phyloP scores from a whole-genome alignment of 164 flowering plant genomes.

The Warburgia ugandensis region DNA sequence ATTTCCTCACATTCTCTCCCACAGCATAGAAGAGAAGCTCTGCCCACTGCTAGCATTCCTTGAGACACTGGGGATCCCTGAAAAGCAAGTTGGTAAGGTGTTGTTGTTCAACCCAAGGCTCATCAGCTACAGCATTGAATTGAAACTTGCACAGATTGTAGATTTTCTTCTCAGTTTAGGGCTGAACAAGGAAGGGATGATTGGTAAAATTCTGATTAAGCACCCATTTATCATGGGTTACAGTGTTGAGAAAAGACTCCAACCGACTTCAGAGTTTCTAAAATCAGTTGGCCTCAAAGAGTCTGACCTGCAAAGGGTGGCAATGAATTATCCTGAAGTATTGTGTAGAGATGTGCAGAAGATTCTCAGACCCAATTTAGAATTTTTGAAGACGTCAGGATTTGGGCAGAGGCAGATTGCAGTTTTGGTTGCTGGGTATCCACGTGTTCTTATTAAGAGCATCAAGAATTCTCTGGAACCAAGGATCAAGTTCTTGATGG shows the following conservation, averaged over 20 bases:
- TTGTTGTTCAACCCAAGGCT: constrained; percentile 81
- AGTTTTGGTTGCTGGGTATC: constrained; percentile 63
- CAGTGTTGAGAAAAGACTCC: constrained; percentile 74
- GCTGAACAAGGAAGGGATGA: constrained; percentile 55
- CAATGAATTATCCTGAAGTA: constrained; percentile 59
- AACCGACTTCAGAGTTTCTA: constrained; percentile 71
- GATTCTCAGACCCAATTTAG: constrained; percentile 53
- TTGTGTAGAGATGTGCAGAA: constrained; percentile 81
- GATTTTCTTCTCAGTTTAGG: constrained; percentile 65
- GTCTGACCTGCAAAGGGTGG: constrained; percentile 50
- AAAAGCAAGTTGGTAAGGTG: constrained; percentile 72
- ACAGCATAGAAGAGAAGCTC: constrained; percentile 89
- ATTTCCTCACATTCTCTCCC: constrained; percentile 77
- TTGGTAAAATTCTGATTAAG: constrained; percentile 67
- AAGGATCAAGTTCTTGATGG: constrained; percentile 63
- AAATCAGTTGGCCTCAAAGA: constrained; percentile 58
- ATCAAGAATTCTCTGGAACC: constrained; percentile 77
- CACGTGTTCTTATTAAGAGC: constrained; percentile 85
- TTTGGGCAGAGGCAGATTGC: constrained; percentile 56
- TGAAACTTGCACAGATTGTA: constrained; percentile 57
- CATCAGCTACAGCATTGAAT: constrained; percentile 84
- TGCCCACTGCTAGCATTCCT: constrained; percentile 91
- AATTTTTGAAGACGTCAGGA: constrained; percentile 50
- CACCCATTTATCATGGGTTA: constrained; percentile 88
- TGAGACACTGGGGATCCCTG: constrained; percentile 69